Evolutionary conservation across 202 grass and related monocot genomes (phyloP), one percentile per base, ranked within the genome.

Genomic region (Schoenoplectus triqueter): DNA sequence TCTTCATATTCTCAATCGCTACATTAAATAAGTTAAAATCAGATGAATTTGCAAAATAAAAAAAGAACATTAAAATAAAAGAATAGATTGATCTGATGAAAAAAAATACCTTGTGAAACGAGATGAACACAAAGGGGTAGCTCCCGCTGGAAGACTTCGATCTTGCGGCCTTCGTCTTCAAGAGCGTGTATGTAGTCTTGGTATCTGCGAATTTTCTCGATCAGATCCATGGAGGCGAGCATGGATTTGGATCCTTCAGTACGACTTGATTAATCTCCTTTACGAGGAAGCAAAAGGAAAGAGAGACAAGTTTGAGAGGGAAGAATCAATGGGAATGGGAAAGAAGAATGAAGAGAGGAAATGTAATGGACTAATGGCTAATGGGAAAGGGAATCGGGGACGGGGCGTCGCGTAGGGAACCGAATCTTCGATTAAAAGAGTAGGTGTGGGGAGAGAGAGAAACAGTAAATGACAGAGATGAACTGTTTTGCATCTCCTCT

Each of bases 101-200:
- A 41, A 50, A 65, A 1, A 15, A 18, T 89, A 98, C 95, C 87
- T 63, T 95, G 88, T 2, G 88, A 92, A 57, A 98, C 89, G 81
- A 98, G 95, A 61, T 92, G 66, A 64, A 98, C 84, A 56, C 95
- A 95, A 80, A 98, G 91, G 1, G 95, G 95, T 3, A 98, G 89
- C 87, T 98, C 95, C 5, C 95, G 86, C 67, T 88, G 91, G 87
- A 98, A 98, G 4, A 95, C 91, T 83, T 89, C 70, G 86, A 98
- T 95, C 82, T 98, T 98, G 78, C 78, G 82, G 3, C 89, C 85
- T 85, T 98, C 95, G 55, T 91, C 89, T 84, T 98, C 95, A 31
- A 98, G 92, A 21, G 91, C 89, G 13, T 87, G 61, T 45, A 98
- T 75, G 66, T 95, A 98, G 55, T 93, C 91, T 6, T 81, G 52